Base-by-base conservation (phyloP, 768 basidiomycete genomes). In the Rhizopogon salebrosus region DNA sequence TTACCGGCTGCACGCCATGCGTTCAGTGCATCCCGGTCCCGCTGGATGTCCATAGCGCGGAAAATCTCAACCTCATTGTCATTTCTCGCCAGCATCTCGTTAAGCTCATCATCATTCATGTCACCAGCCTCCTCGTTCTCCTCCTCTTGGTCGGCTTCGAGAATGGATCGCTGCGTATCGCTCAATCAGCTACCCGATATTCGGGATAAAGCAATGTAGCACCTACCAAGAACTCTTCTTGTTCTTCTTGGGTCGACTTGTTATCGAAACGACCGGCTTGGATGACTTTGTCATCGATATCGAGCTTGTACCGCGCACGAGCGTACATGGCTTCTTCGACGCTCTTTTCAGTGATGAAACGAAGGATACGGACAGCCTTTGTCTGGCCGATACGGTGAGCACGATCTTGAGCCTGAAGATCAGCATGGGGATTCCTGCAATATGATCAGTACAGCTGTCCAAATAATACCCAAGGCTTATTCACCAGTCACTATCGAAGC, bases 361-460 rank as follows among this genome's bases (percentile, higher is more conserved):
- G 85, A 58, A 98, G 77, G 57, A 99, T 98, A 29, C 95, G 85
- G 18, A 99, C 97, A 41, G 94, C 90, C 70, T 95, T 95, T 54
- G 97, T 99, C 67, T 99, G 97, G 54, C 97, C 97, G 63, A 99
- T 99, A 80, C 97, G 95, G 79, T 99, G 95, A 10, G 92, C 92
- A 78, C 95, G 92, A 83, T 99, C 95, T 69, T 99, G 97, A 11
- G 97, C 97, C 71, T 99, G 97, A 56, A 98, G 74, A 85, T 99
- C 95, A 48, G 97, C 95, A 62, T 98, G 95, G 42, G 95, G 95
- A 74, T 98, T 99, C 94, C 87, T 86, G 58, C 6, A 41, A 23
- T 41, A n/a, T 16, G 23, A 27, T 59, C 45, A 60, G 41, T 27
- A 42, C 14, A 43, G 7, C 39, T 11, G 3, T 18, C 27, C 13